Conservation (phyloP, 495 filamentous ascomycete genomes). For the Annulohypoxylon nitens region DNA sequence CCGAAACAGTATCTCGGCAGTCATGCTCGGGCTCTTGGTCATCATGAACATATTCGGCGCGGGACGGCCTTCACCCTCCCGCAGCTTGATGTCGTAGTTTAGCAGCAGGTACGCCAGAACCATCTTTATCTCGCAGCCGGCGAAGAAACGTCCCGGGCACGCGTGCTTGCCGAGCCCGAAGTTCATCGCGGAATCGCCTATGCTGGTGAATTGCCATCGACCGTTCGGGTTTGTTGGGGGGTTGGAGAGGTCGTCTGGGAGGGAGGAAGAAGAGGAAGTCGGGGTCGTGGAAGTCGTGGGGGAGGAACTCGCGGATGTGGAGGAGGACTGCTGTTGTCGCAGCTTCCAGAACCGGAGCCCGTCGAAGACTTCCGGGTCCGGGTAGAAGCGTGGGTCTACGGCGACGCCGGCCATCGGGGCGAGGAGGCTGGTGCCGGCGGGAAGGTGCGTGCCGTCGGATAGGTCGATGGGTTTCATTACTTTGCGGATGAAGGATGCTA, state of each 20-base stretch:
- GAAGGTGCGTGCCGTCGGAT: slow-evolving; percentile 60
- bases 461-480: slow-evolving; percentile 56
- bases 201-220: slow-evolving; percentile 59
- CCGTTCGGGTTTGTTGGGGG: slow-evolving; percentile 24
- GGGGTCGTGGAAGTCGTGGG: not conserved
- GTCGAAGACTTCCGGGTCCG: slow-evolving; percentile 64
- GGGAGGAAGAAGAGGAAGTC: not conserved
- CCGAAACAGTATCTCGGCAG: slow-evolving; percentile 52
- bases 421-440: slow-evolving; percentile 54
- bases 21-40: slow-evolving; percentile 51
- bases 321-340: slow-evolving; percentile 51
- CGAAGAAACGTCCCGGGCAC: slow-evolving; percentile 70
- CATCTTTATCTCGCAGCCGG: slow-evolving; percentile 64
- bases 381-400: slow-evolving; percentile 51
- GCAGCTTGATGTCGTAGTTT: slow-evolving; percentile 62
- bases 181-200: slow-evolving; percentile 58
- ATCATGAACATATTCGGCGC: slow-evolving; percentile 54
- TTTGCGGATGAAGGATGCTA: slow-evolving; percentile 61
- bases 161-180: slow-evolving; percentile 68
- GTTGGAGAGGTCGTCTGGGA: slow-evolving; percentile 1
- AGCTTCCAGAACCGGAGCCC: slow-evolving; percentile 65
- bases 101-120: slow-evolving; percentile 58
- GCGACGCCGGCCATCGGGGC: slow-evolving; percentile 54
- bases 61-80: slow-evolving; percentile 57
- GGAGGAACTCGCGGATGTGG: slow-evolving; percentile 1